A percentile compares a stretch with the other conserved stretches of the same genome.
phyloP scores from a whole-genome alignment of 345 rosid species.

The Barbarea vulgaris region DNA sequence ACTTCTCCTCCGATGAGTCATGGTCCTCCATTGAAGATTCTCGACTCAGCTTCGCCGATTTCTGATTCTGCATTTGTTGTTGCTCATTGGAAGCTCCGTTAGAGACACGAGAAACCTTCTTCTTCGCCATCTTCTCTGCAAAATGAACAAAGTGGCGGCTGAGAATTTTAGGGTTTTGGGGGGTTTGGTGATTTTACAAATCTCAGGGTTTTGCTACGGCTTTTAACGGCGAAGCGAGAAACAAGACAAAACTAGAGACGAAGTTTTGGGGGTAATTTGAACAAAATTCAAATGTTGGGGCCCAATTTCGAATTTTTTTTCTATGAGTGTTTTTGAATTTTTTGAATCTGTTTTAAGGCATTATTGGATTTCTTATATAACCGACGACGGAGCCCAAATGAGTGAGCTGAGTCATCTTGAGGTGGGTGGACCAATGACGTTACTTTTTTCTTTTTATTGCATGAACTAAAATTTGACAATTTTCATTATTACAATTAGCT shows the following conservation, averaged over 20 bases:
- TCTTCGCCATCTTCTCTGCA: constrained; percentile 38
- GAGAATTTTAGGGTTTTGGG: constrained; percentile 20
- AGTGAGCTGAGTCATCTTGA: background rate
- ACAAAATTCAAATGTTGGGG: constrained; percentile 35
- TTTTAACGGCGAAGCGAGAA: constrained; percentile 29
- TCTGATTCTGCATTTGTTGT: constrained; percentile 23
- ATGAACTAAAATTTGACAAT: background rate
- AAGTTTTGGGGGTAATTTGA: constrained; percentile 28
- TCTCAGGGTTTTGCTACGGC: constrained; percentile 23
- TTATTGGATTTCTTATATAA: constrained; percentile 2
- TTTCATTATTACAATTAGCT: background rate
- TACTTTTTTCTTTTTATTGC: background rate
- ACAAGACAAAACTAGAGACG: constrained; percentile 1
- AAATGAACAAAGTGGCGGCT: constrained; percentile 28
- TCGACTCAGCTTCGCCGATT: constrained; percentile 25
- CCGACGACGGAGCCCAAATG: background rate
- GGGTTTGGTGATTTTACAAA: background rate
- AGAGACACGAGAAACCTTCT: constrained; percentile 36
- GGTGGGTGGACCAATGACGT: background rate
- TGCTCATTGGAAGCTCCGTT: constrained; percentile 29
- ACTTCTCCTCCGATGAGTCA: constrained; percentile 48
- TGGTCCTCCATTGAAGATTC: constrained; percentile 47
- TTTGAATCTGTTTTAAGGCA: background rate
- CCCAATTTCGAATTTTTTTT: constrained; percentile 15
- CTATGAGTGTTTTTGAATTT: background rate